Conservation (phyloP, 129 eudicot genomes). For the Artemisia argyi region DNA sequence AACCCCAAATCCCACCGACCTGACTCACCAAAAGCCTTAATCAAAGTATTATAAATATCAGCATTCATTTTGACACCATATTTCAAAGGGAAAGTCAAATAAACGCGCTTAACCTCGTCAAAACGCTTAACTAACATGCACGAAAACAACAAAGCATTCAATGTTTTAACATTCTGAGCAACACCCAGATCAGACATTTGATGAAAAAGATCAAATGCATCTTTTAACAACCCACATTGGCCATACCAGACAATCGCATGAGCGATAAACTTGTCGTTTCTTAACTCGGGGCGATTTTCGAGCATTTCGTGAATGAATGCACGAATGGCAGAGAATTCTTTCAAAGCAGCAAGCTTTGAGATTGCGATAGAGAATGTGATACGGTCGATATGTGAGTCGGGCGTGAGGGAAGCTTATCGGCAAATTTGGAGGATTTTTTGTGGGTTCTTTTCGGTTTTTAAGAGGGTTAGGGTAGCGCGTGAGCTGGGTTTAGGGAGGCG, state of each 20-base stretch:
- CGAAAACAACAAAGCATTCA: no score
- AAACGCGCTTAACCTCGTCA: no score
- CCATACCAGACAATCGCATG: slow-evolving; percentile 64
- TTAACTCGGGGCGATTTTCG: slow-evolving; percentile 49
- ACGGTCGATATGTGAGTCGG: slow-evolving; percentile 67
- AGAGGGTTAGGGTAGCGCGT: slow-evolving; percentile 59
- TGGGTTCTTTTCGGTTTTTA: slow-evolving; percentile 59
- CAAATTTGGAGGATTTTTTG: slow-evolving; percentile 62
- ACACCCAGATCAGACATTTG: slow-evolving; percentile 54
- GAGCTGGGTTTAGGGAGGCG: slow-evolving; percentile 52
- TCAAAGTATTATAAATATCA: no score
- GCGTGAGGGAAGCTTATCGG: slow-evolving; percentile 67
- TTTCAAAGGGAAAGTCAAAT: no score
- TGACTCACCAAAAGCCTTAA: no score
- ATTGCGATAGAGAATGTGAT: slow-evolving; percentile 57
- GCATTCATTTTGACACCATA: no score
- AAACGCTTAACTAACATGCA: no score
- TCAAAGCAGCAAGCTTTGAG: slow-evolving; percentile 41
- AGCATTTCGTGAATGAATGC: slow-evolving; percentile 45
- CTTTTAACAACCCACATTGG: slow-evolving; percentile 50
- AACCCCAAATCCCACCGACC: no score
- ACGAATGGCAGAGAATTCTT: slow-evolving; percentile 42
- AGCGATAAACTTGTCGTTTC: slow-evolving; percentile 48
- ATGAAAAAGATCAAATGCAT: slow-evolving; percentile 56
- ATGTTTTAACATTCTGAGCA: neutral